These are phyloP conservation scores for Prunus padus DNA, from an alignment of 306 rosid genomes.

Conservation along the genomic window DNA sequence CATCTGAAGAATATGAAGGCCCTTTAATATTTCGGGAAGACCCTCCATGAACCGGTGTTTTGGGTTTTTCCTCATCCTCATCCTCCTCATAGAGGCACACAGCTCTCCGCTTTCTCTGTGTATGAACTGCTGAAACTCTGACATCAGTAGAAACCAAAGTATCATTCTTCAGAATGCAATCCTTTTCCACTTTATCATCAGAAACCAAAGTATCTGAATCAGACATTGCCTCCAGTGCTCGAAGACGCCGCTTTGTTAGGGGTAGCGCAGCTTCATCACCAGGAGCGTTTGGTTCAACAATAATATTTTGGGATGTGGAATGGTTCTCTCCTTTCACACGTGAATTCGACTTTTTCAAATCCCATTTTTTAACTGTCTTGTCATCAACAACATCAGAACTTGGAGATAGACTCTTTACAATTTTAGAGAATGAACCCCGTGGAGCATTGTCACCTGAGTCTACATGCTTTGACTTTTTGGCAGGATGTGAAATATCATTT, in stretches of 20 bases:
- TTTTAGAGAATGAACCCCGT: conserved; percentile 41
- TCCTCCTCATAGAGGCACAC: conserved; percentile 74
- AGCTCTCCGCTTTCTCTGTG: conserved; percentile 68
- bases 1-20: conserved; percentile 43
- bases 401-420: conserved; percentile 40
- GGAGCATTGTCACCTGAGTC: conserved; percentile 44
- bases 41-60: conserved; percentile 94
- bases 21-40: conserved; percentile 53
- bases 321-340: conserved; percentile 56
- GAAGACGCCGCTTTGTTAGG: conserved; percentile 45
- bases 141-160: conserved; percentile 32
- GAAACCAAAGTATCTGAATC: conserved; percentile 46
- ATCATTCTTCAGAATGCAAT: conserved; percentile 40
- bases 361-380: conserved; percentile 45
- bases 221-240: conserved; percentile 49
- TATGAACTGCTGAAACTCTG: conserved; percentile 32
- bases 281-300: conserved; percentile 39
- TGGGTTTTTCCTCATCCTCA: conserved; percentile 62
- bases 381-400: conserved; percentile 43
- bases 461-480: conserved; percentile 55
- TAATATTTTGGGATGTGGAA: conserved; percentile 41
- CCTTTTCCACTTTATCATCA: conserved; percentile 48
- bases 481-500: conserved; percentile 49
- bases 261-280: conserved; percentile 52
- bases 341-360: conserved; percentile 45